Evolutionary conservation across 2,329 filamentous ascomycete species (phyloP), one percentile per base, ranked within the genome.

Genomic region (Ceratocystis variospora): DNA sequence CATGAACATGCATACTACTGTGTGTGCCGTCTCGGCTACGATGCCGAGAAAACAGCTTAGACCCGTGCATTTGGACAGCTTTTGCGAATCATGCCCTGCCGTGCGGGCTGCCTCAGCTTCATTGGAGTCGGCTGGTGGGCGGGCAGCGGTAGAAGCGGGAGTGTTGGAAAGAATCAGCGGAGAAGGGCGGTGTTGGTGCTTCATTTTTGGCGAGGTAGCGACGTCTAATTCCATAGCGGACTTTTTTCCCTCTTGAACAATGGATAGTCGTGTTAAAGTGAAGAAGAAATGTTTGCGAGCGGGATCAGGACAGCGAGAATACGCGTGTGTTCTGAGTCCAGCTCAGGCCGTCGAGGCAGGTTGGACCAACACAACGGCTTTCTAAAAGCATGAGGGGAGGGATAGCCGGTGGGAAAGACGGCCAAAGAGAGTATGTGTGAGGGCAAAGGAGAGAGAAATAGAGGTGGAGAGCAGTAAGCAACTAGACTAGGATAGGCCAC

Each of bases 1-100:
- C 65, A 74, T 68, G 61, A 74, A 69, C 67, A 73, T 69, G 68
- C 73, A 73, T 48, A 72, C 70, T 17, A 73, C 66, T 37, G 74
- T 70, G 64, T 75, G 74, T 67, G 70, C 66, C 8, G 74, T 72
- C 61, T 75, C 73, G 62, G 70, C 70, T 1, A 71, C 69, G 8
- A 75, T 70, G 57, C 72, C 70, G 55, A 74, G 66, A 70, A 73
- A 41, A 7, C 53, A 28, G 61, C 59, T 28, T 8, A 48, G 17
- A 17, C 48, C 37, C 15, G 66, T 33, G 31, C 61, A 25, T 33
- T 17, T 63, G 17, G 28, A 17, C 12, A 25, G 25, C 8, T 6
- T 8, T n/a, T 45, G 45, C 25, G 61, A 17, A 46, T 19, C 15
- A 28, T 5, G 25, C 53, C 15, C n/a, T 5, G 3, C 10, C 17